Conservation (phyloP, 352 stramenopile species). For the Globisporangium uncinulatum region DNA sequence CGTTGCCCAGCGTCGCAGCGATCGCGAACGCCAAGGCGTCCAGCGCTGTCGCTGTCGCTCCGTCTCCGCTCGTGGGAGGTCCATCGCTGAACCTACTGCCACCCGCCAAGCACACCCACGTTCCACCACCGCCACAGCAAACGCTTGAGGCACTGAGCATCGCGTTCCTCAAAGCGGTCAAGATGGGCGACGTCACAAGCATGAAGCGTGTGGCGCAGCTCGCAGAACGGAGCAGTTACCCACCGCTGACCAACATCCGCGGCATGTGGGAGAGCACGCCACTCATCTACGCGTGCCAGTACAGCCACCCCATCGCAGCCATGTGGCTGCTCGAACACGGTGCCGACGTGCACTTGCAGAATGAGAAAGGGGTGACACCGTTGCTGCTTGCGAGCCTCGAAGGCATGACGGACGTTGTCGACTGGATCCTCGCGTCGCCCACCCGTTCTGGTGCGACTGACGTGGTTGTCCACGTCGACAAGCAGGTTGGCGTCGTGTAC, state of each 20-base stretch:
- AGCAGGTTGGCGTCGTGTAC: conserved; percentile 67
- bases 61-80: not conserved
- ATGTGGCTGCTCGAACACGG: conserved; percentile 48
- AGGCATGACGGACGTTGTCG: conserved; percentile 38
- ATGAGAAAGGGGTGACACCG: conserved; percentile 68
- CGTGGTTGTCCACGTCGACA: conserved; percentile 20
- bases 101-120: conserved; percentile 4
- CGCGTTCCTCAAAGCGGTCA: conserved; percentile 65
- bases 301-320: conserved; percentile 43
- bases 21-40: conserved; percentile 9
- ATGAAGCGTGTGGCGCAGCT: conserved; percentile 22
- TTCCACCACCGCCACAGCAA: conserved; percentile 12
- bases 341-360: conserved; percentile 36
- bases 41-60: not conserved
- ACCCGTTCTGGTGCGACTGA: not conserved
- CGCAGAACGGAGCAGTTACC: conserved; percentile 3
- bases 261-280: conserved; percentile 85
- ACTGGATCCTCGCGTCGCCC: conserved; percentile 26
- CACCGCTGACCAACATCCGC: conserved; percentile 45
- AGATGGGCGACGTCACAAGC: conserved; percentile 36
- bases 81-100: conserved; percentile 6
- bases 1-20: conserved; percentile 3
- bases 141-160: conserved; percentile 43
- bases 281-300: conserved; percentile 71
- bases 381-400: conserved; percentile 70